Evolutionary conservation across 169 alveolate genomes (phyloP).

Genomic region (Plasmodium cynomolgi): DNA sequence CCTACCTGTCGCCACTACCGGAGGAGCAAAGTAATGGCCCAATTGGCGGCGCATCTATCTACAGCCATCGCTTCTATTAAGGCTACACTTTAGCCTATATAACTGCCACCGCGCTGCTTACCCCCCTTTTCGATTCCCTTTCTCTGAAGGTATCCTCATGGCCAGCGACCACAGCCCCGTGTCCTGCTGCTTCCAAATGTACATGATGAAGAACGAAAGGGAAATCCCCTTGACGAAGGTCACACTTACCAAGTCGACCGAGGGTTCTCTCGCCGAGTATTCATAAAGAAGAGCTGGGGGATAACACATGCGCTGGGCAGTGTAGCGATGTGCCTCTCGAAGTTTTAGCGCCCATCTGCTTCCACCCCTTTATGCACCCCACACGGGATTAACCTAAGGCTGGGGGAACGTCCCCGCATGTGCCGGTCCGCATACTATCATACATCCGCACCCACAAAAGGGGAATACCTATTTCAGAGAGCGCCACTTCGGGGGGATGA

Average conservation of each 20-base stretch:
- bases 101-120: neutral
- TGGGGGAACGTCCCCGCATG: neutral
- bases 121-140: neutral
- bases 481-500: neutral
- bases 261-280: neutral
- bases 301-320: neutral
- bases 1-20: conserved; percentile 79
- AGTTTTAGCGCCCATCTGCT: neutral
- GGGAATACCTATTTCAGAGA: neutral
- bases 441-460: neutral
- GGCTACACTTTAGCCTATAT: neutral
- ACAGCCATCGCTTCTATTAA: neutral
- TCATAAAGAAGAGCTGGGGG: neutral
- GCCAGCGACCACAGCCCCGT: conserved; percentile 87
- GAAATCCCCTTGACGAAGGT: conserved; percentile 65
- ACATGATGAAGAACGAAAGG: conserved; percentile 63
- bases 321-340: neutral
- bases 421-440: neutral
- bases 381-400: neutral
- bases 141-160: conserved; percentile 73
- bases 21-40: conserved; percentile 51
- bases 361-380: neutral
- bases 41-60: neutral
- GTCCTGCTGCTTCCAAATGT: conserved; percentile 80
- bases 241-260: neutral